phyloP scores from a whole-genome alignment of 2,329 filamentous ascomycete genomes.

The Neofusicoccum laricinum region DNA sequence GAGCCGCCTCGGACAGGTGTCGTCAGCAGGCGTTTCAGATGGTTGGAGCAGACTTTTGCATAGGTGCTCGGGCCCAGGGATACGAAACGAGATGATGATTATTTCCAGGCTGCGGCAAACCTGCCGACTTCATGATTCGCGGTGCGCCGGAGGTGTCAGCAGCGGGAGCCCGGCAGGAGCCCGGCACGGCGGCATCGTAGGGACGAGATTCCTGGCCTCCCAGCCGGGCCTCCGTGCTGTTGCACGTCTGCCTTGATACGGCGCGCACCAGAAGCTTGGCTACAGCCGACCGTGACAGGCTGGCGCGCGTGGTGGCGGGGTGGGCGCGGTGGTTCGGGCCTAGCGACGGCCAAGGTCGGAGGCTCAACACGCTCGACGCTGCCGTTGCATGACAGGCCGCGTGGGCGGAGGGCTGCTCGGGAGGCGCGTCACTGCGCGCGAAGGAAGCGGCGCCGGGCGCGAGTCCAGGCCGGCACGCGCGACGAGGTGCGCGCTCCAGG shows the following conservation, averaged over 20 bases:
- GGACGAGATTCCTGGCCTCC: not conserved
- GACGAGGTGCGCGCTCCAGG: not conserved
- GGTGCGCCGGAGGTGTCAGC: not conserved
- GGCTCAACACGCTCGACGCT: slow-evolving; percentile 6
- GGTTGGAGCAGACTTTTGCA: not conserved
- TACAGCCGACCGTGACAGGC: slow-evolving; percentile 3
- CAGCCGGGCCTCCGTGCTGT: not conserved
- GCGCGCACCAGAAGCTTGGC: not conserved
- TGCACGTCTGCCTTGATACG: not conserved
- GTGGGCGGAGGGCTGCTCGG: not conserved
- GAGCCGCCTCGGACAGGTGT: slow-evolving; percentile 2
- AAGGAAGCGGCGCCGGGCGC: not conserved
- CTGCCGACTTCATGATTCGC: not conserved
- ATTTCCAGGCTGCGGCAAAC: slow-evolving; percentile 10
- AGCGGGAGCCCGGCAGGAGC: not conserved
- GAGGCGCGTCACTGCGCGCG: not conserved
- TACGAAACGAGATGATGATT: slow-evolving; percentile 13
- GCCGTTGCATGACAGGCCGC: slow-evolving; percentile 6
- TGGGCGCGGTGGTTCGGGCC: not conserved
- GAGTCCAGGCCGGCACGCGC: not conserved
- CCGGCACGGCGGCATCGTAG: too few species aligned
- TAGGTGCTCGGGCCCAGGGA: not conserved
- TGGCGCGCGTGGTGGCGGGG: slow-evolving; percentile 1
- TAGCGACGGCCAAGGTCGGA: slow-evolving; percentile 10
- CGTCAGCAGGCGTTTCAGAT: slow-evolving; percentile 16